Evolutionary conservation across 805 yeast species (phyloP).

Genomic region (Suhomyces emberorum): DNA sequence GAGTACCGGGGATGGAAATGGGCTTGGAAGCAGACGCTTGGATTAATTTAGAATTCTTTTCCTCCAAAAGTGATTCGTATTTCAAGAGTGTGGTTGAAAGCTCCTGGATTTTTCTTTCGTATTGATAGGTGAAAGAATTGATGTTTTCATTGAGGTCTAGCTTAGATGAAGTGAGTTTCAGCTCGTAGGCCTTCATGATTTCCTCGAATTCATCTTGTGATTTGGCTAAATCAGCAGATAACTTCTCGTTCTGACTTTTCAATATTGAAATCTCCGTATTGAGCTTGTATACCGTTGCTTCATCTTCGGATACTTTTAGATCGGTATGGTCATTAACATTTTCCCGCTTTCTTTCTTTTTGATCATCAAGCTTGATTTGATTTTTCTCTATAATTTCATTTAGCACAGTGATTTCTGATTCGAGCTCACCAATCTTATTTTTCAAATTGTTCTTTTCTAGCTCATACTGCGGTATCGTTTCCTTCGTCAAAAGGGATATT

Average conservation of each 20-base stretch:
- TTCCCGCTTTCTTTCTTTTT: background rate
- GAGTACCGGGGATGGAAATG: constrained; percentile 30
- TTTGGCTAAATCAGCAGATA: constrained; percentile 17
- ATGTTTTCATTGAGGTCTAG: constrained; percentile 27
- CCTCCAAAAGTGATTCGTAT: constrained; percentile 36
- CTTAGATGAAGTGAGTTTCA: constrained; percentile 20
- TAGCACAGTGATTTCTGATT: no score
- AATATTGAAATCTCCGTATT: constrained; percentile 16
- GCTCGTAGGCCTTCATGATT: constrained; percentile 18
- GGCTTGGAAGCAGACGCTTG: constrained; percentile 38
- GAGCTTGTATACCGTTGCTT: constrained; percentile 10
- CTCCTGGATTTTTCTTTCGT: constrained; percentile 37
- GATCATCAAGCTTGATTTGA: background rate
- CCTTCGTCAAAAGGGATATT: constrained; percentile 11
- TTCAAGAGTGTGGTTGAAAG: constrained; percentile 24
- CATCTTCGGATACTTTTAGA: background rate
- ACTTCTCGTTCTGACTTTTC: constrained; percentile 17
- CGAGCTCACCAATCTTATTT: constrained; percentile 11
- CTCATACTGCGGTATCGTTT: constrained; percentile 21
- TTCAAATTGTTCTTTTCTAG: constrained; percentile 18
- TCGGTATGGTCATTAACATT: background rate
- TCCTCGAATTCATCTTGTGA: constrained; percentile 13
- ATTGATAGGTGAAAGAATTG: constrained; percentile 20
- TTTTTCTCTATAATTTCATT: no score
- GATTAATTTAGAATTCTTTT: constrained; percentile 31